A percentile compares a stretch with the other conserved stretches of the same genome.
Conservation (phyloP, 352 stramenopile genomes). For the Phytophthora fragariae region DNA sequence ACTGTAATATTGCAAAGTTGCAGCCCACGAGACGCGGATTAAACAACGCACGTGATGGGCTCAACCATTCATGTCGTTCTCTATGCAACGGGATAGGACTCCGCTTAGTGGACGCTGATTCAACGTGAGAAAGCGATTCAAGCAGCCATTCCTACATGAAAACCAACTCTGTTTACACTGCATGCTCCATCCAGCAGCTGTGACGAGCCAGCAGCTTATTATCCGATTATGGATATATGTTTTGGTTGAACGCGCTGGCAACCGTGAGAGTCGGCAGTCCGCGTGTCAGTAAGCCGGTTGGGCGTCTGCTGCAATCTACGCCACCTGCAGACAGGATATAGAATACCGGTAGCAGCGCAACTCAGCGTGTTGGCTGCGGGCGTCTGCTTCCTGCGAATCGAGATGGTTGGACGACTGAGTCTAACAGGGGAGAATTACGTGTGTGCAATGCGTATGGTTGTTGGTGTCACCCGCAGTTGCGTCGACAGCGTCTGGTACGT, state of each 20-base stretch:
- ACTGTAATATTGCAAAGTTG: neutral
- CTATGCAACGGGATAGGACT: neutral
- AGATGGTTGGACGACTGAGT: no score
- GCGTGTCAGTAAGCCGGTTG: neutral
- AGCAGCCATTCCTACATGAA: neutral
- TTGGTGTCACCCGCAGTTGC: neutral
- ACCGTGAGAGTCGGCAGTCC: neutral
- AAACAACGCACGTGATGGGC: neutral
- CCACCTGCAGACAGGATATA: neutral
- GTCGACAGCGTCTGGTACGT: no score
- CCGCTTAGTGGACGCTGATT: neutral
- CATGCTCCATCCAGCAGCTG: neutral
- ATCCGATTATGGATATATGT: no score
- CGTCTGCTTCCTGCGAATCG: neutral
- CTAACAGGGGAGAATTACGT: no score
- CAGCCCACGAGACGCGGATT: neutral
- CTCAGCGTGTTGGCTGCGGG: neutral
- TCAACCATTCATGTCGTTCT: neutral
- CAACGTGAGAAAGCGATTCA: neutral
- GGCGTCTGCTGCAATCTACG: neutral
- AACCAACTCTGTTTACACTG: neutral
- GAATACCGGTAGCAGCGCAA: neutral
- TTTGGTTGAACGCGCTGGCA: neutral
- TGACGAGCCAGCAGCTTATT: neutral
- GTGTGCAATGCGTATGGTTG: neutral